These are phyloP conservation scores for Eucalyptus regnans DNA, from an alignment of 345 rosid species.

Conservation along the genomic window DNA sequence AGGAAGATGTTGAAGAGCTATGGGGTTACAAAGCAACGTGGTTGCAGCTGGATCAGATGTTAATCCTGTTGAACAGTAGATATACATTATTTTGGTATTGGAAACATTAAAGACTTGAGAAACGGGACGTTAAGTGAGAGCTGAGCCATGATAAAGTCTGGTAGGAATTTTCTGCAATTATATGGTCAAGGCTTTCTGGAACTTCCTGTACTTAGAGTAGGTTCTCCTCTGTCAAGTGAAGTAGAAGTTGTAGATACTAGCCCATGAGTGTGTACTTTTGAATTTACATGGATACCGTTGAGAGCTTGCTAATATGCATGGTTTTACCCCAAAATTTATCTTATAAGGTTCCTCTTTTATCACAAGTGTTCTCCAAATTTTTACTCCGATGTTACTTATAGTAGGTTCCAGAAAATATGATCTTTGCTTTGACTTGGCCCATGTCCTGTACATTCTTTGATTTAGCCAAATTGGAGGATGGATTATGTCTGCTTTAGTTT, in stretches of 20 bases:
- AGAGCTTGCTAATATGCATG: background rate
- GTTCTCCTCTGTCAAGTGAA: background rate
- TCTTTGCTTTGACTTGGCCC: background rate
- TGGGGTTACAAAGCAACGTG: constrained; percentile 43
- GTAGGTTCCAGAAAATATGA: background rate
- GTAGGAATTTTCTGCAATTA: background rate
- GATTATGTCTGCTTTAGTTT: background rate
- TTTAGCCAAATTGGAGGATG: background rate
- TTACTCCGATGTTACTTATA: background rate
- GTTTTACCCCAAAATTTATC: background rate
- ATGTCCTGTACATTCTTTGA: background rate
- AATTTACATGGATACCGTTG: background rate
- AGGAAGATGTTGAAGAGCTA: constrained; percentile 24
- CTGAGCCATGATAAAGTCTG: background rate
- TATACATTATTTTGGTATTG: background rate
- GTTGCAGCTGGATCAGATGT: constrained; percentile 54
- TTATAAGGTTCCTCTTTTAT: background rate
- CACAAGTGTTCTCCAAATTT: background rate
- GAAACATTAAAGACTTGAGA: background rate
- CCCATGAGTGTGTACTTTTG: background rate
- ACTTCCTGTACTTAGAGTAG: background rate
- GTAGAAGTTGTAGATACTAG: background rate
- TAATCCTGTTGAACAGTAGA: background rate
- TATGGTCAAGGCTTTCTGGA: background rate
- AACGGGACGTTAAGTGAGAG: background rate